Evolutionary conservation across 208 protist genomes (phyloP).

Genomic region (Leishmania tropica): DNA sequence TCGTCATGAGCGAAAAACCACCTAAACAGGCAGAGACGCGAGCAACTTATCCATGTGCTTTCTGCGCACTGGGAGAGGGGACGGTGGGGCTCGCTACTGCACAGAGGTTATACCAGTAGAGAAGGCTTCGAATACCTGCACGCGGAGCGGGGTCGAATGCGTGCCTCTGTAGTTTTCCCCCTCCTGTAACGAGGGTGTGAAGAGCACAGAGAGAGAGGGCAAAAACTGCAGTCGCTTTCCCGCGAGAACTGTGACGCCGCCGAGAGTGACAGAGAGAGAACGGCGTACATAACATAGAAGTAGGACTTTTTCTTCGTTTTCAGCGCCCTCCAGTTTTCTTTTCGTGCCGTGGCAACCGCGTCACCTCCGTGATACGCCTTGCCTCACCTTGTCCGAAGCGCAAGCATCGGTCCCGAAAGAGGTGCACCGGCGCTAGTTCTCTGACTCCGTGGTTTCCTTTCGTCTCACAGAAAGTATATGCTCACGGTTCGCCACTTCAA

Average conservation of each 20-base stretch:
- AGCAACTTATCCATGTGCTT: neutral
- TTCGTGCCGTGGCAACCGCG: neutral
- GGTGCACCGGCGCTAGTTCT: neutral
- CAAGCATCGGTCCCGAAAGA: neutral
- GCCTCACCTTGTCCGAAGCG: neutral
- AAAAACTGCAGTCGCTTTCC: neutral
- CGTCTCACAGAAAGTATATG: neutral
- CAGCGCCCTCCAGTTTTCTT: neutral
- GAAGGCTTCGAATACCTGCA: neutral
- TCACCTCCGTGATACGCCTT: neutral
- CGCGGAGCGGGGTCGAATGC: neutral
- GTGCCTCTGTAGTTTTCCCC: neutral
- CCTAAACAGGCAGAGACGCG: neutral
- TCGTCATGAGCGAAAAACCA: neutral
- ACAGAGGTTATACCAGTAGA: neutral
- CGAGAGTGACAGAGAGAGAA: neutral
- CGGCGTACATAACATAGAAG: neutral
- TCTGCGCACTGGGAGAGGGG: constrained; percentile 5
- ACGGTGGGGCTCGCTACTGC: neutral
- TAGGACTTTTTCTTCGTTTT: neutral
- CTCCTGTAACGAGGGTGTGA: neutral
- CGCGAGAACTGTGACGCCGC: neutral
- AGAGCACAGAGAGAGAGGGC: neutral
- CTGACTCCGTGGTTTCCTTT: neutral
- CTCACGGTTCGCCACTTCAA: neutral